Percentiles rank a stretch among this genome's conserved stretches.
Evolutionary conservation across 768 basidiomycete species (phyloP).

Genomic region (Polyporus arcularius): DNA sequence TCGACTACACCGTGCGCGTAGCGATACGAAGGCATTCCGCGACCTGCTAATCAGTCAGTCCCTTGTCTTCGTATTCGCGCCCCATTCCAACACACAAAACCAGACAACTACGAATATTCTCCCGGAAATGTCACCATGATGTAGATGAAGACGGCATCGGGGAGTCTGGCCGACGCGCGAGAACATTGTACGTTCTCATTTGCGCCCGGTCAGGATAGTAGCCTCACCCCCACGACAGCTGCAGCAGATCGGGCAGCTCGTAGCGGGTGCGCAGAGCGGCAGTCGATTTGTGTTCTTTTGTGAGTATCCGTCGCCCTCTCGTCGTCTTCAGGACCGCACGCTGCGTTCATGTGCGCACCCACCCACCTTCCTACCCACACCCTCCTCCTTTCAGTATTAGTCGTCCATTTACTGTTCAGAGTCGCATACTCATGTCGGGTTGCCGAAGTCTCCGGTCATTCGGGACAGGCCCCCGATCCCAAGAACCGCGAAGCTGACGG

Average conservation of each 20-base stretch:
- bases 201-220: no score
- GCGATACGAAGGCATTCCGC: slow-evolving; percentile 15
- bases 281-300: slow-evolving; percentile 18
- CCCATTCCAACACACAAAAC: no score
- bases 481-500: slow-evolving; percentile 23
- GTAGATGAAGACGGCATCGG: slow-evolving; percentile 14
- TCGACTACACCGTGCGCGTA: slow-evolving; percentile 9
- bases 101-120: slow-evolving; percentile 18
- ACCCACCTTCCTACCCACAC: no score
- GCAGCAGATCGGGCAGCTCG: slow-evolving; percentile 10
- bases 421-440: background rate
- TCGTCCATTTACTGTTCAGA: no score
- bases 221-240: background rate
- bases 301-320: slow-evolving; percentile 5
- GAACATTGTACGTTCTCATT: slow-evolving; percentile 15
- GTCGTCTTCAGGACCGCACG: no score
- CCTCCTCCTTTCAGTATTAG: no score
- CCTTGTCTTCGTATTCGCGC: no score
- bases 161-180: slow-evolving; percentile 10
- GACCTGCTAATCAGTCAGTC: slow-evolving; percentile 18
- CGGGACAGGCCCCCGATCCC: slow-evolving; percentile 20
- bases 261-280: slow-evolving; percentile 11
- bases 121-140: slow-evolving; percentile 17
- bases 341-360: no score
- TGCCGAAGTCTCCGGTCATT: slow-evolving; percentile 26